Evolutionary conservation across 2,329 filamentous ascomycete species (phyloP).

Genomic region (Metarhizium brunneum): DNA sequence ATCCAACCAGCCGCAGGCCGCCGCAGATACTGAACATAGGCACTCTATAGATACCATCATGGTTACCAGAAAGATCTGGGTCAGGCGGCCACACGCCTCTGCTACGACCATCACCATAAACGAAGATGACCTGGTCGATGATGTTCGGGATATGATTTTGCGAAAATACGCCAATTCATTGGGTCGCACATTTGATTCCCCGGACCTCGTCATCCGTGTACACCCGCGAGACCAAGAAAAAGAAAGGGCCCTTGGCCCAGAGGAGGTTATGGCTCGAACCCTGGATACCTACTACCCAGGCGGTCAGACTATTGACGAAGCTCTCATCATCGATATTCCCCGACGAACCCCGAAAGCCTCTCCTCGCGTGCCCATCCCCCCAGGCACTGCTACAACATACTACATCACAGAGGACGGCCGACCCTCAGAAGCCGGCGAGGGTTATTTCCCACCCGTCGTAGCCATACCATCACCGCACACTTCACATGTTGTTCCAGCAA

Average conservation of each 20-base stretch:
- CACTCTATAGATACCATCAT: slow-evolving; percentile 37
- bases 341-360: slow-evolving; percentile 73
- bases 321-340: slow-evolving; percentile 82
- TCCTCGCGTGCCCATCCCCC: slow-evolving; percentile 47
- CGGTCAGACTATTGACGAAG: slow-evolving; percentile 81
- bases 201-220: slow-evolving; percentile 77
- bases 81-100: slow-evolving; percentile 76
- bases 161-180: slow-evolving; percentile 91
- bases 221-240: slow-evolving; percentile 54
- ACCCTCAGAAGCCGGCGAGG: slow-evolving; percentile 60
- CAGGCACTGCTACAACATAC: slow-evolving; percentile 33
- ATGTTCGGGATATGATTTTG: slow-evolving; percentile 85
- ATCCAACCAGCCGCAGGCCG: slow-evolving; percentile 11
- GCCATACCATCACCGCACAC: slow-evolving; percentile 31
- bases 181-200: slow-evolving; percentile 79
- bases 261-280: slow-evolving; percentile 71
- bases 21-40: slow-evolving; percentile 11
- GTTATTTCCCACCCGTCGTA: slow-evolving; percentile 72
- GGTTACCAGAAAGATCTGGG: slow-evolving; percentile 82
- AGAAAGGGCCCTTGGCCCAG: slow-evolving; percentile 70
- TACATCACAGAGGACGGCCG: slow-evolving; percentile 53
- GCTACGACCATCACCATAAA: slow-evolving; percentile 77
- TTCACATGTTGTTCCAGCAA: slow-evolving; percentile 27
- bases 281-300: slow-evolving; percentile 78
- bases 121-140: slow-evolving; percentile 88